Evolutionary conservation across 352 stramenopile genomes (phyloP).

Genomic region (Phytophthora litchii): DNA sequence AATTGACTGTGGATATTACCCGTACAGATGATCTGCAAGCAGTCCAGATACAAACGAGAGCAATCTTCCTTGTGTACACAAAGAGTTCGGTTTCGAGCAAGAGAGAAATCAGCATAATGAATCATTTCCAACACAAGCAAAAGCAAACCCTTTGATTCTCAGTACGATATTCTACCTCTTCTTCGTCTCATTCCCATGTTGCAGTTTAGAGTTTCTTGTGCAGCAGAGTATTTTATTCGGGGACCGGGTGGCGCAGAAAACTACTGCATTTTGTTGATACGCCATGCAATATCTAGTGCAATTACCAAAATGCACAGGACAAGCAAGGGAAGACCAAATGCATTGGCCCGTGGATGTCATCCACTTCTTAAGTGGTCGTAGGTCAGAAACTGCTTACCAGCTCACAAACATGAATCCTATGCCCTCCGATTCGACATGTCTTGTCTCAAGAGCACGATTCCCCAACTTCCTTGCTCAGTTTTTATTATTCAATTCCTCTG

Average conservation of each 20-base stretch:
- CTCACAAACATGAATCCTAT: too few species aligned
- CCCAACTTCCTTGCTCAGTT: not conserved
- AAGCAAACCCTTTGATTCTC: slow-evolving; percentile 23
- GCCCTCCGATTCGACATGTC: slow-evolving; percentile 5
- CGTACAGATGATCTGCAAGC: slow-evolving; percentile 6
- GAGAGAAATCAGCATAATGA: not conserved
- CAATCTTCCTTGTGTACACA: slow-evolving; percentile 44
- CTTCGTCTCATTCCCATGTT: slow-evolving; percentile 9
- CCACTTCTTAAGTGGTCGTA: not conserved
- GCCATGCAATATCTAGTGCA: too few species aligned
- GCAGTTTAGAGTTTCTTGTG: slow-evolving; percentile 18
- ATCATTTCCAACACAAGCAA: slow-evolving; percentile 10
- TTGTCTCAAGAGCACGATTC: not conserved
- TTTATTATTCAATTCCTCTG: slow-evolving; percentile 4
- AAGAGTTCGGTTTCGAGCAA: slow-evolving; percentile 15
- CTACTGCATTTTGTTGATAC: too few species aligned
- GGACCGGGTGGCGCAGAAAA: too few species aligned
- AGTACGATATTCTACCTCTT: slow-evolving; percentile 16
- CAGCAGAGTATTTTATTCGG: too few species aligned
- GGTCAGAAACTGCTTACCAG: not conserved
- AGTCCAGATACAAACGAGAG: slow-evolving; percentile 22
- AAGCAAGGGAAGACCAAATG: not conserved
- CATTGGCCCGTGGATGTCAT: not conserved
- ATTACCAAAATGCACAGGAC: not conserved
- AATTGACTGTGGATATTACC: too few species aligned